Evolutionary conservation across 192 early-diverging fungal species (phyloP).

Genomic region (Podila epigama): DNA sequence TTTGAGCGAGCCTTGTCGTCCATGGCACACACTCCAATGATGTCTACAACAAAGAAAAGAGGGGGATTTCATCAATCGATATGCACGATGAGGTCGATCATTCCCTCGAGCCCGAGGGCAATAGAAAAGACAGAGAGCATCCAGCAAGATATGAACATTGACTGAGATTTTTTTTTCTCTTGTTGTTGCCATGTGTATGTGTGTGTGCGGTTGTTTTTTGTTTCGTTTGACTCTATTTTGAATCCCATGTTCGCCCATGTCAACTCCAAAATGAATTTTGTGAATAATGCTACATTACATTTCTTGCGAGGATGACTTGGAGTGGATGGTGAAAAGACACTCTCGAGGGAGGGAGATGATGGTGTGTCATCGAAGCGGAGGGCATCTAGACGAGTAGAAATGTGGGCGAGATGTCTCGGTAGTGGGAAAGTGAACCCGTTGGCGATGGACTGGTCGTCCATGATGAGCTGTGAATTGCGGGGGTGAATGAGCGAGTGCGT

Average conservation of each 20-base stretch:
- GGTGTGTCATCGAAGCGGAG: background rate
- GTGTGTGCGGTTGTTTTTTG: background rate
- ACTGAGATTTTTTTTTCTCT: background rate
- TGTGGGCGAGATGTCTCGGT: background rate
- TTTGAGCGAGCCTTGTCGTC: conserved; percentile 95
- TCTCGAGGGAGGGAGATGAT: background rate
- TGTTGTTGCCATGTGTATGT: background rate
- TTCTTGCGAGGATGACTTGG: conserved; percentile 15
- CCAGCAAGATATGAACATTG: no score
- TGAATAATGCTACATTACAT: background rate
- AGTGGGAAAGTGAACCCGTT: conserved; percentile 12
- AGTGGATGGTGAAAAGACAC: background rate
- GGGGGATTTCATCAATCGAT: background rate
- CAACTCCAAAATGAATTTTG: background rate
- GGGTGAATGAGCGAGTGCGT: background rate
- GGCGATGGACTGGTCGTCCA: background rate
- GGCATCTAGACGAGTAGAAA: background rate
- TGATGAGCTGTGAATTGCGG: background rate
- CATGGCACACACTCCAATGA: conserved; percentile 91
- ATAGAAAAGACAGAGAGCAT: background rate
- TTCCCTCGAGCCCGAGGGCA: background rate
- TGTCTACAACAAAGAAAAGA: conserved; percentile 37
- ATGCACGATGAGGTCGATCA: background rate
- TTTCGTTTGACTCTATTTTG: background rate
- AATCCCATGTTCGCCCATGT: no score